Evolutionary conservation across 2,329 filamentous ascomycete genomes (phyloP), one percentile per base, ranked within the genome.

Genomic region (Epichloe hybrida): DNA sequence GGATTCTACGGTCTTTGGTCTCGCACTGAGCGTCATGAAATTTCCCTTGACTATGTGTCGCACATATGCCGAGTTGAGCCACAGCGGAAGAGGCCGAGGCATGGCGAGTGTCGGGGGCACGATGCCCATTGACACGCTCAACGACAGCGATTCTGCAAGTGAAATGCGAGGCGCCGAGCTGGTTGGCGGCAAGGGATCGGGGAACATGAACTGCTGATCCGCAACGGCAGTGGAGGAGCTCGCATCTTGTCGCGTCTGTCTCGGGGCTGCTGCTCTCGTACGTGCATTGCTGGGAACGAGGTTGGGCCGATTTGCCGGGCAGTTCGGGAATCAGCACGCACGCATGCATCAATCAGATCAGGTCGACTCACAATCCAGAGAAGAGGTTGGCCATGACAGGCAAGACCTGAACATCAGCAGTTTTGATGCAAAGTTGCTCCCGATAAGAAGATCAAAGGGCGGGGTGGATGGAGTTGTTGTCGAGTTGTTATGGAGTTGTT

Each of bases 11-110:
- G 93, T 90, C 72, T 91, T 90, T n/a, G 91, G 91, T 64, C 90
- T 85, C 46, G 89, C 88, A 61, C 90, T 94, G 54, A 97, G 71
- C 11, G 91, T 96, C 83, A 95, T 88, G 65, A 96, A 96, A 71
- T 96, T 97, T 52, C 91, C 91, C 72, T 91, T 94, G 63, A 96
- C 90, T 56, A 95, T 95, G 62, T 95, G 82, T 64, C 84, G 86
- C 50, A 85, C 83, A 64, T 87, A 84, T 54, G 80, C 71, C 50
- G 84, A 76, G 61, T 86, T 84, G 61, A 89, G 80, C 81, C 86
- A 89, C 54, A 87, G 71, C n/a, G 86, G 86, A 53, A 81, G 72
- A 34, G 79, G 78, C 39, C 79, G 76, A 53, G 83, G 83, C 54
- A 50, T 38, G 12, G 34, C 49, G 31, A 51, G 35, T 9, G 13